Evolutionary conservation across 2,329 filamentous ascomycete genomes (phyloP).

Genomic region (Elsinoe australis): DNA sequence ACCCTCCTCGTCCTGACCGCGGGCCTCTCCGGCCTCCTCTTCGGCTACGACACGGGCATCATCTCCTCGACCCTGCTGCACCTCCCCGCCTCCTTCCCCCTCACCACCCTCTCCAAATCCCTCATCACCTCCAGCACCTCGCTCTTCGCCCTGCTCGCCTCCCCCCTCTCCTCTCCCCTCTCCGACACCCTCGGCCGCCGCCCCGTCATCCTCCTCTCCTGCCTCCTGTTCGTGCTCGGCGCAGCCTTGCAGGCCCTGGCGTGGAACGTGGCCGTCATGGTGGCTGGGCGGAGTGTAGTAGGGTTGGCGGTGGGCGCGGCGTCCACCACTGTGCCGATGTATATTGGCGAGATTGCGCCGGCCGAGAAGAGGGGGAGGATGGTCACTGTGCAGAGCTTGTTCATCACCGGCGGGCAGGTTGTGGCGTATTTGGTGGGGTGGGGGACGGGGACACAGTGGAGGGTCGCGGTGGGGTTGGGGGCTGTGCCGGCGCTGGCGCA

Average conservation of each 20-base stretch:
- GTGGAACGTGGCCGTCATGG: conserved; percentile 53
- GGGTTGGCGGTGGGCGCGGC: conserved; percentile 67
- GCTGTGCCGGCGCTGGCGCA: conserved; percentile 69
- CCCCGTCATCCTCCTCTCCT: conserved; percentile 46
- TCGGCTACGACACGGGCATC: conserved; percentile 57
- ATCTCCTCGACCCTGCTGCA: conserved; percentile 54
- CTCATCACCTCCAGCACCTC: conserved; percentile 53
- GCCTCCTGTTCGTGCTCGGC: conserved; percentile 60
- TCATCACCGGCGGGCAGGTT: conserved; percentile 82
- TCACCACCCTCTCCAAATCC: conserved; percentile 50
- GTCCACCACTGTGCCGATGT: conserved; percentile 72
- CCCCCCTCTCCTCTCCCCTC: conserved; percentile 47
- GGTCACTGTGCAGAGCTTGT: conserved; percentile 72
- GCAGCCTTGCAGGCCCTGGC: conserved; percentile 58
- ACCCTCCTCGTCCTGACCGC: conserved; percentile 51
- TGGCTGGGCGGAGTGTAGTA: conserved; percentile 59
- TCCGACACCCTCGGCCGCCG: conserved; percentile 44
- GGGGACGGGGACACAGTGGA: conserved; percentile 61
- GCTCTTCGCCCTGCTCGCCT: conserved; percentile 50
- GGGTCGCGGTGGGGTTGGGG: conserved; percentile 86
- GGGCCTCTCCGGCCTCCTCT: conserved; percentile 51
- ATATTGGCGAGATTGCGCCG: conserved; percentile 28
- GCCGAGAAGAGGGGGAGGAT: conserved; percentile 60
- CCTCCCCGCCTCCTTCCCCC: conserved; percentile 38
- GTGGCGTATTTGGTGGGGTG: conserved; percentile 81